A percentile compares a stretch with the other conserved stretches of the same genome.
Conservation (phyloP, 1,284 basidiomycete species). For the Heterobasidion parviporum region DNA sequence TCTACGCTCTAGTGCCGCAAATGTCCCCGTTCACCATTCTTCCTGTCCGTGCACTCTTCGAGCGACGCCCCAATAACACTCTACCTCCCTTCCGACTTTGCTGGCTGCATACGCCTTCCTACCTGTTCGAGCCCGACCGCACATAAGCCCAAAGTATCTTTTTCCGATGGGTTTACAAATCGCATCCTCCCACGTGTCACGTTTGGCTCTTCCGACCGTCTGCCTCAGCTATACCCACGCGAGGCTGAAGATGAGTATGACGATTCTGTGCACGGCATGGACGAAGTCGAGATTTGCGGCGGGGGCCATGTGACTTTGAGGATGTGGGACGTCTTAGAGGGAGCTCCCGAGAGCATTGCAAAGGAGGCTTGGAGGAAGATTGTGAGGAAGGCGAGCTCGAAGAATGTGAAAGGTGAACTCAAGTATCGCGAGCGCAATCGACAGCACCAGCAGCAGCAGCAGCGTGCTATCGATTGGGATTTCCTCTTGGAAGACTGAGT, state of each 20-base stretch:
- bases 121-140: slow-evolving; percentile 10
- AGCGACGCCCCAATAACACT: slow-evolving; percentile 55
- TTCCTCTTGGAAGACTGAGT: slow-evolving; percentile 62
- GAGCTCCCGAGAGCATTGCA: slow-evolving; percentile 50
- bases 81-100: slow-evolving; percentile 72
- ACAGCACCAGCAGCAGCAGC: slow-evolving; percentile 43
- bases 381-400: slow-evolving; percentile 38
- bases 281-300: slow-evolving; percentile 55
- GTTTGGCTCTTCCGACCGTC: slow-evolving; percentile 37
- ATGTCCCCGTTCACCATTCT: slow-evolving; percentile 52
- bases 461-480: slow-evolving; percentile 63
- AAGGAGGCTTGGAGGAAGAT: slow-evolving; percentile 55
- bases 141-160: slow-evolving; percentile 34
- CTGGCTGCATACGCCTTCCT: slow-evolving; percentile 51
- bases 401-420: neutral
- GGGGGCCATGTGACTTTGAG: slow-evolving; percentile 54
- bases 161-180: slow-evolving; percentile 67
- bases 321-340: slow-evolving; percentile 69
- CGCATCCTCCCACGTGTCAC: slow-evolving; percentile 53
- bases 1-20: slow-evolving; percentile 48
- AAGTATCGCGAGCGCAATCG: slow-evolving; percentile 27
- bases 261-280: slow-evolving; percentile 24
- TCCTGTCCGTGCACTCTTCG: slow-evolving; percentile 50
- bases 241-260: slow-evolving; percentile 10
- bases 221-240: slow-evolving; percentile 18